Conservation (phyloP, 768 basidiomycete genomes). For the Suillus brevipes region DNA sequence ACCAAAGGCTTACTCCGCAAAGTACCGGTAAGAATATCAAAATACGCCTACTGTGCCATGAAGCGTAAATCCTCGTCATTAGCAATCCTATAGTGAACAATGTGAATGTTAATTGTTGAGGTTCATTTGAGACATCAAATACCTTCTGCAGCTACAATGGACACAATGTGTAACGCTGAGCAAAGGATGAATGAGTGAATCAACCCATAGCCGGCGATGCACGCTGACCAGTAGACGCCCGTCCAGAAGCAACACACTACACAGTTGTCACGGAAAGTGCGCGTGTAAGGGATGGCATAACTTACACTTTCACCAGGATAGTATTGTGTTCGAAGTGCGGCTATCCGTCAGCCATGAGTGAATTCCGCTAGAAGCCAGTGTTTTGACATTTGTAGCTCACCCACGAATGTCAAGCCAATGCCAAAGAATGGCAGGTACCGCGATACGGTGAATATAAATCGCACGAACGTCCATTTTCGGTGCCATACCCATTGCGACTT, state of each 20-base stretch:
- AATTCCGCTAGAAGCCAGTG: not conserved
- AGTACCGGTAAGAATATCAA: not conserved
- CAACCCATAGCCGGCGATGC: too few species aligned
- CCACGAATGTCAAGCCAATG: not conserved
- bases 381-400: not conserved
- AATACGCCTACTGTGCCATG: not conserved
- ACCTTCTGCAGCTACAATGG: not conserved
- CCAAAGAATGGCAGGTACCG: conserved; percentile 29
- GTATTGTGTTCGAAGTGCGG: not conserved
- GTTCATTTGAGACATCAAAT: too few species aligned
- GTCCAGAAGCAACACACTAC: not conserved
- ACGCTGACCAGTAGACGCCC: not conserved
- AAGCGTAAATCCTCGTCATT: not conserved
- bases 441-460: conserved; percentile 26
- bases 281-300: not conserved
- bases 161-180: not conserved
- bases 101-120: too few species aligned
- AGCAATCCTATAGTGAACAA: too few species aligned
- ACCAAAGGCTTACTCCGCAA: not conserved
- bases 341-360: not conserved
- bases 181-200: not conserved
- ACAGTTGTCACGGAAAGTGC: not conserved
- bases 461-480: conserved; percentile 23
- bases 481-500: conserved; percentile 10
- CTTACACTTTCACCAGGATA: not conserved